Percentiles rank a stretch among this genome's conserved stretches.
Evolutionary conservation across 306 rosid genomes (phyloP).

Genomic region (Cicer pinnatifidum): DNA sequence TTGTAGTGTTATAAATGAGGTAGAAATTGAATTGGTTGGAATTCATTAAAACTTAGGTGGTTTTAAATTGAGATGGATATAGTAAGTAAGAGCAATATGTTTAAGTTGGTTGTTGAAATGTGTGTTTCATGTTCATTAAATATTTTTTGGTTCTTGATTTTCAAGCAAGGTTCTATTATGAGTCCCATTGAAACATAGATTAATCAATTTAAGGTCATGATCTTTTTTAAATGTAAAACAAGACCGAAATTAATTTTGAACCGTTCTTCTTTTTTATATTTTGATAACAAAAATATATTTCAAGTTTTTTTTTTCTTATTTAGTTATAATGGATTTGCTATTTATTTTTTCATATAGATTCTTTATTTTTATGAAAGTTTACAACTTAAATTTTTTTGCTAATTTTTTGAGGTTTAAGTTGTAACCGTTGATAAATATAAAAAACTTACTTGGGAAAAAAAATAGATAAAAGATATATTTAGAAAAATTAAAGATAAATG

Average conservation of each 20-base stretch:
- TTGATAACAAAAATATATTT: no score
- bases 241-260: conserved; percentile 13
- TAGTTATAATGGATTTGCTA: no score
- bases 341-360: no score
- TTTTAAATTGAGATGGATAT: conserved; percentile 39
- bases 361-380: no score
- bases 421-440: no score
- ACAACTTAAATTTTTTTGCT: no score
- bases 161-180: conserved; percentile 64
- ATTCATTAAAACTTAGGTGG: conserved; percentile 39
- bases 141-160: conserved; percentile 58
- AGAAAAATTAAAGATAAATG: no score
- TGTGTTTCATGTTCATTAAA: conserved; percentile 60
- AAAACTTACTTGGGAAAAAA: no score
- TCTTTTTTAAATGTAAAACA: background rate
- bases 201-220: background rate
- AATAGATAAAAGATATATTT: no score
- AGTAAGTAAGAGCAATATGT: conserved; percentile 17
- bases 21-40: conserved; percentile 22
- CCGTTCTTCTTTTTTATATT: background rate
- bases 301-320: no score
- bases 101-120: conserved; percentile 74
- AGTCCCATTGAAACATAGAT: conserved; percentile 12
- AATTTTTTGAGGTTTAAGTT: no score
- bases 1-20: background rate